Evolutionary conservation across 2,329 filamentous ascomycete genomes (phyloP).

Genomic region (Fusarium ramigenum): DNA sequence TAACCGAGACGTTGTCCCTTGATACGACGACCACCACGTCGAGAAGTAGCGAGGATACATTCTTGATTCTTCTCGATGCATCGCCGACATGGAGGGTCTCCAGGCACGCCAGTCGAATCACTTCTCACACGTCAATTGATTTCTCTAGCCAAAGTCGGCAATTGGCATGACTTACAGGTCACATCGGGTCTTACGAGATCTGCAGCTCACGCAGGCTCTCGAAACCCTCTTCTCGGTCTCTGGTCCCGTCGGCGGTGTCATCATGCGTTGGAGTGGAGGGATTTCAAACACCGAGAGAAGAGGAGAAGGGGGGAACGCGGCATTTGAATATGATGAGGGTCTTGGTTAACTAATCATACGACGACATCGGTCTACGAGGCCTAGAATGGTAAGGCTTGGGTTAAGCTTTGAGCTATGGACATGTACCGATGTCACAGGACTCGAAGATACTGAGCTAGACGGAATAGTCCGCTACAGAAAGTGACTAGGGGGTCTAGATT

Average conservation of each 20-base stretch:
- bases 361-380: not conserved
- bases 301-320: slow-evolving; percentile 1
- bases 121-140: slow-evolving; percentile 19
- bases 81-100: slow-evolving; percentile 50
- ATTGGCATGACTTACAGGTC: slow-evolving; percentile 18
- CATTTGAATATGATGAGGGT: slow-evolving; percentile 5
- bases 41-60: slow-evolving; percentile 53
- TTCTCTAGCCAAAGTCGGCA: not conserved
- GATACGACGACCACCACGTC: slow-evolving; percentile 50
- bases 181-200: slow-evolving; percentile 33
- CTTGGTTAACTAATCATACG: not conserved
- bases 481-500: not conserved
- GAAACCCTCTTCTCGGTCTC: slow-evolving; percentile 32
- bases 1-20: slow-evolving; percentile 34
- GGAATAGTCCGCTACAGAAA: not conserved
- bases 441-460: not conserved
- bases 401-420: not conserved
- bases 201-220: slow-evolving; percentile 30
- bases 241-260: slow-evolving; percentile 10
- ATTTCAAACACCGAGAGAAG: slow-evolving; percentile 16
- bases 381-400: not conserved
- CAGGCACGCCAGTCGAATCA: slow-evolving; percentile 48
- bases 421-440: not conserved
- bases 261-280: not conserved
- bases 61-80: slow-evolving; percentile 51